A percentile compares a stretch with the other conserved stretches of the same genome.
Conservation (phyloP, 192 early-diverging fungal genomes). For the Backusella psychrophila region DNA sequence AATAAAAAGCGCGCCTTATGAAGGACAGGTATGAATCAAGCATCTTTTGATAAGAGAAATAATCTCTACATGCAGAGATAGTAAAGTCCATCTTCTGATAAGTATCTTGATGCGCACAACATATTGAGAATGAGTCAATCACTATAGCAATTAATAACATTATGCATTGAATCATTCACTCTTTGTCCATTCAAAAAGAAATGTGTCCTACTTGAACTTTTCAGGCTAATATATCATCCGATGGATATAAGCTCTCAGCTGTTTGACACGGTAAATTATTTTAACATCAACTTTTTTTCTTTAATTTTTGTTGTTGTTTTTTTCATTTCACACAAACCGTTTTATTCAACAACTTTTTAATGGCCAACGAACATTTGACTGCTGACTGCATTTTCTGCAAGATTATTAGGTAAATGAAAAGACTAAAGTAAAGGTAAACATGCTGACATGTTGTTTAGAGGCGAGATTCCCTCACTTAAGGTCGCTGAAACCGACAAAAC, state of each 20-base stretch:
- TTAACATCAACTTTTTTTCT: neutral
- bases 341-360: neutral
- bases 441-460: slow-evolving; percentile 31
- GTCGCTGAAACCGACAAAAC: slow-evolving; percentile 78
- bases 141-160: no score
- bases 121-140: no score
- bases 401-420: slow-evolving; percentile 57
- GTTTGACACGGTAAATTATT: neutral
- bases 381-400: slow-evolving; percentile 87
- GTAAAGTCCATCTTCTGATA: neutral
- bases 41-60: no score
- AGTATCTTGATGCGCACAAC: neutral
- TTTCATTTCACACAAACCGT: neutral
- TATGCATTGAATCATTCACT: neutral
- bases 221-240: neutral
- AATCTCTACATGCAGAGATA: no score
- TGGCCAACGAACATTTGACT: slow-evolving; percentile 39
- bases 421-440: neutral
- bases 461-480: slow-evolving; percentile 83
- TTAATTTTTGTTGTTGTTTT: neutral
- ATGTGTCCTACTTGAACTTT: neutral
- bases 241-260: neutral
- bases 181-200: neutral
- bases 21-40: neutral
- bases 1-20: neutral